Percentiles rank a stretch among this genome's conserved stretches.
Conservation (phyloP, 306 rosid genomes). For the Pachyrhizus erosus region DNA sequence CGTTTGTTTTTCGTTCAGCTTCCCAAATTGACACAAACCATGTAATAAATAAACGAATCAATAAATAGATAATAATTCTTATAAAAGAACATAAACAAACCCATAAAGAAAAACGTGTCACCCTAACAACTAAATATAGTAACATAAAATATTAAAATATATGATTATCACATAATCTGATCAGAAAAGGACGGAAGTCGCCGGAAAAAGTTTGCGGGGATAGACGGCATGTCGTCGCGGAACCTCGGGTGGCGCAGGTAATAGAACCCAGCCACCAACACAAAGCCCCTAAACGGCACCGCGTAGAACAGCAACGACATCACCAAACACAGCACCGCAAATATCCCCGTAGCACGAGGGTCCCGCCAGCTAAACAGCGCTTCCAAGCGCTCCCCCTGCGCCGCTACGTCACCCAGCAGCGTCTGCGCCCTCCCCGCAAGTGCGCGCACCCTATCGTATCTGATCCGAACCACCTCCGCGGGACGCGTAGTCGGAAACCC, state of each 20-base stretch:
- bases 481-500: slow-evolving; percentile 70
- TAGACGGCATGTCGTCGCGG: slow-evolving; percentile 82
- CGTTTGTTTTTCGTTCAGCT: neutral
- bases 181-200: slow-evolving; percentile 80
- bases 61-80: neutral
- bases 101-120: neutral
- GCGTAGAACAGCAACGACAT: slow-evolving; percentile 73
- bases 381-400: slow-evolving; percentile 89
- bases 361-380: slow-evolving; percentile 83
- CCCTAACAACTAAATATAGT: neutral
- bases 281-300: slow-evolving; percentile 68
- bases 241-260: slow-evolving; percentile 85
- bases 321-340: slow-evolving; percentile 67
- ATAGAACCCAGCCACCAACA: slow-evolving; percentile 65
- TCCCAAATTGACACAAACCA: neutral
- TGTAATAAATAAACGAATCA: slow-evolving; percentile 20
- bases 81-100: neutral
- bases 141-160: neutral
- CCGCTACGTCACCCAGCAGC: slow-evolving; percentile 79
- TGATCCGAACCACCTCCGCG: slow-evolving; percentile 53
- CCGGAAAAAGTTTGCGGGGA: slow-evolving; percentile 70
- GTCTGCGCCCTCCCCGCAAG: slow-evolving; percentile 86
- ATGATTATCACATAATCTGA: slow-evolving; percentile 62
- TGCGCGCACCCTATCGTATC: slow-evolving; percentile 79
- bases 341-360: slow-evolving; percentile 86